Conservation (phyloP, 371 early-diverging fungal species). For the Syncephalastrum contaminatum region DNA sequence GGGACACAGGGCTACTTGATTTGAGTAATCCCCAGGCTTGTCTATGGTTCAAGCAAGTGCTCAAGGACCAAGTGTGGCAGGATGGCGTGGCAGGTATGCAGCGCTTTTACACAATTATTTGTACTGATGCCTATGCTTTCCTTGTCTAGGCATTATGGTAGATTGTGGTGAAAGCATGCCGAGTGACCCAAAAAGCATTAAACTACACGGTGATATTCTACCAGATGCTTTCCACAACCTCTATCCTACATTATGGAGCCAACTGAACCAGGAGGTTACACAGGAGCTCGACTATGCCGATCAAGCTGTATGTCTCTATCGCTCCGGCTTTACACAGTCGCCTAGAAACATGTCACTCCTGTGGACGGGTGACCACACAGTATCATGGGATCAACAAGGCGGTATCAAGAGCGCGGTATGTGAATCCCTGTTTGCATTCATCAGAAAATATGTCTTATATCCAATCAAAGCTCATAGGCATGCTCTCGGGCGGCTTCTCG, state of each 20-base stretch:
- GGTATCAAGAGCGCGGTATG: conserved; percentile 49
- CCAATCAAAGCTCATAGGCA: conserved; percentile 22
- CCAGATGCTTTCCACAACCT: conserved; percentile 32
- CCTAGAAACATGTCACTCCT: conserved; percentile 33
- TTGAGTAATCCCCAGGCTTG: conserved; percentile 43
- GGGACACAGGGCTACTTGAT: conserved; percentile 40
- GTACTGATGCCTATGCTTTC: too few species aligned
- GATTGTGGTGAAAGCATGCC: conserved; percentile 43
- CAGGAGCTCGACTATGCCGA: conserved; percentile 25
- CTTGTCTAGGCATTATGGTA: conserved; percentile 22
- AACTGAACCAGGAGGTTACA: conserved; percentile 25
- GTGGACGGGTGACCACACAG: conserved; percentile 47
- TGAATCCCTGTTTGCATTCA: background rate
- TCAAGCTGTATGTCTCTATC: conserved; percentile 27
- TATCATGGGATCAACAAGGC: conserved; percentile 41
- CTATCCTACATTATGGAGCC: conserved; percentile 39
- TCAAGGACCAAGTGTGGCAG: conserved; percentile 35
- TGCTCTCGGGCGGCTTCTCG: conserved; percentile 50
- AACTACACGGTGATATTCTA: background rate
- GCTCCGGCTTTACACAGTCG: conserved; percentile 32
- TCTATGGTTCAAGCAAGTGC: conserved; percentile 38
- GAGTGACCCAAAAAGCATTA: conserved; percentile 11
- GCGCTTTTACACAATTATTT: background rate
- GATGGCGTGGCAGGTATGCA: conserved; percentile 32
- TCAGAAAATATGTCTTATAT: background rate